These are phyloP conservation scores for Clavispora fructus DNA, from an alignment of 805 yeast genomes.

Conservation along the genomic window DNA sequence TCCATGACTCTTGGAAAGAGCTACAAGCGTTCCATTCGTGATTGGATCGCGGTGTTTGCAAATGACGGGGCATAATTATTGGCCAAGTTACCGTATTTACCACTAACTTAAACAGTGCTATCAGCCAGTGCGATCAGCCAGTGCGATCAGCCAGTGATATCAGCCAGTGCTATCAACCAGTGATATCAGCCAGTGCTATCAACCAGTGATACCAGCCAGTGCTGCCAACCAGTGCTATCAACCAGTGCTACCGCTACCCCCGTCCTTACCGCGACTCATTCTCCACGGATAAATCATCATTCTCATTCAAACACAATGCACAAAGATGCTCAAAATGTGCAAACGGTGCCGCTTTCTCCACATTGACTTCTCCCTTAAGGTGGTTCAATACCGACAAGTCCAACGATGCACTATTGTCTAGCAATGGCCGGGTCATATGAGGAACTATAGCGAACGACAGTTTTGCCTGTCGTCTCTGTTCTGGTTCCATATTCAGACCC, in stretches of 20 bases:
- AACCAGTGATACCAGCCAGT: too few relatives aligned
- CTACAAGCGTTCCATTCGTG: background rate
- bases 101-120: too few relatives aligned
- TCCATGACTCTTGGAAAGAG: background rate
- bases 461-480: background rate
- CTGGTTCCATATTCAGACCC: background rate
- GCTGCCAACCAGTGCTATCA: too few relatives aligned
- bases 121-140: too few relatives aligned
- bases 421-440: conserved; percentile 14
- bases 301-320: conserved; percentile 7
- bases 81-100: too few relatives aligned
- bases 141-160: too few relatives aligned
- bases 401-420: conserved; percentile 9
- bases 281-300: background rate
- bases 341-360: conserved; percentile 11
- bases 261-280: background rate
- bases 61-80: background rate
- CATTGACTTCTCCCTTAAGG: conserved; percentile 6
- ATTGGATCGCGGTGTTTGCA: background rate
- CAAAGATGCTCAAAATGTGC: conserved; percentile 4
- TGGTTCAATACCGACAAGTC: conserved; percentile 9
- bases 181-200: too few relatives aligned
- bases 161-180: too few relatives aligned
- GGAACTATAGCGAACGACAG: background rate
- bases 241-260: too few relatives aligned